Evolutionary conservation across 306 rosid genomes (phyloP).

Genomic region (Betula pendula): DNA sequence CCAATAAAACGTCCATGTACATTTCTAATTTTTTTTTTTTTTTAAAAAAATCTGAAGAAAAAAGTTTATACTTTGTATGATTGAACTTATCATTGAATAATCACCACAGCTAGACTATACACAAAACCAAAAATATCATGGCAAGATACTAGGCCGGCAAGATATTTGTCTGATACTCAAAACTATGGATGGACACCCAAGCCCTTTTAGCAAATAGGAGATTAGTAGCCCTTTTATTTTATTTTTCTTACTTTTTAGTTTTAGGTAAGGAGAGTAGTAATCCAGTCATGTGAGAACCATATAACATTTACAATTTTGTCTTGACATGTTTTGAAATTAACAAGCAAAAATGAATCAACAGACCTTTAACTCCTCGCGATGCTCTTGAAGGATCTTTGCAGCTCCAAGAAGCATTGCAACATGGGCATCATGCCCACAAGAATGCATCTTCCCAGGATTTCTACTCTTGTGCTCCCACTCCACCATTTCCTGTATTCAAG

Average conservation of each 20-base stretch:
- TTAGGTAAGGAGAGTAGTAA: background rate
- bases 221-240: background rate
- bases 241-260: background rate
- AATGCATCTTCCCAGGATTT: conserved; percentile 86
- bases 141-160: background rate
- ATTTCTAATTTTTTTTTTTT: background rate
- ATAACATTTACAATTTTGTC: background rate
- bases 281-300: background rate
- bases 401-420: conserved; percentile 92
- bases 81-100: background rate
- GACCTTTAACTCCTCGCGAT: conserved; percentile 66
- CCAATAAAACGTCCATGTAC: background rate
- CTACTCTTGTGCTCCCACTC: conserved; percentile 96
- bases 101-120: background rate
- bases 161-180: background rate
- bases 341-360: conserved; percentile 14
- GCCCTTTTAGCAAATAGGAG: background rate
- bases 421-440: conserved; percentile 95
- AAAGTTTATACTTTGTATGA: background rate
- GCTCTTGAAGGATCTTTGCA: conserved; percentile 80
- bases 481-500: conserved; percentile 67
- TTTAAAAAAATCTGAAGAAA: background rate
- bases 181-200: background rate
- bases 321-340: background rate
- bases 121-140: background rate